Evolutionary conservation across 345 rosid genomes (phyloP).

Genomic region (Gossypium ekmanianum): DNA sequence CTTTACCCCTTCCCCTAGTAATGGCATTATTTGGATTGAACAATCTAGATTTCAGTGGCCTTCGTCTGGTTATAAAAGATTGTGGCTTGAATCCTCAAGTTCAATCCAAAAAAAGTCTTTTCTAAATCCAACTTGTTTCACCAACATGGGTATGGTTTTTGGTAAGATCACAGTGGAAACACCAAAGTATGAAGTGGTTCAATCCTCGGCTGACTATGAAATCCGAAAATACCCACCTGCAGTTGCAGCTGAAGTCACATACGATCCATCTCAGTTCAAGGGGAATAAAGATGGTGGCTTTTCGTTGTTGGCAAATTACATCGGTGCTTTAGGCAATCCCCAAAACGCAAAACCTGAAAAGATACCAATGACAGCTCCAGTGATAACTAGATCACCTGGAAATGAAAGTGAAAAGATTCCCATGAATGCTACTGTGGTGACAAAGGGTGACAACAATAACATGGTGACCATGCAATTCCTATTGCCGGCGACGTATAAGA

Average conservation of each 20-base stretch:
- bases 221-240: conserved; percentile 66
- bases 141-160: neutral
- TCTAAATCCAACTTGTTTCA: neutral
- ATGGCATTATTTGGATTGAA: neutral
- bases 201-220: conserved; percentile 57
- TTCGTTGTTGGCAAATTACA: conserved; percentile 66
- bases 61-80: neutral
- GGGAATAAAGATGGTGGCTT: conserved; percentile 48
- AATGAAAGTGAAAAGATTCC: conserved; percentile 54
- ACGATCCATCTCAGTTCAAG: conserved; percentile 58
- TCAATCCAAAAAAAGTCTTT: neutral
- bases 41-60: neutral
- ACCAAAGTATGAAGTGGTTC: conserved; percentile 11
- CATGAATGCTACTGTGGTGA: conserved; percentile 87
- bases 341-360: conserved; percentile 74
- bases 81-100: neutral
- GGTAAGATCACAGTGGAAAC: conserved; percentile 10
- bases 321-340: conserved; percentile 76
- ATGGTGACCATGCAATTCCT: conserved; percentile 84
- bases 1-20: conserved; percentile 18
- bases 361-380: conserved; percentile 85
- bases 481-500: conserved; percentile 62
- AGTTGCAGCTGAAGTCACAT: conserved; percentile 70
- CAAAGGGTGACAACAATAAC: conserved; percentile 39
- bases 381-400: conserved; percentile 43